Evolutionary conservation across 2,329 filamentous ascomycete genomes (phyloP), one percentile per base, ranked within the genome.

Genomic region (Penicillium aurantiogriseum): DNA sequence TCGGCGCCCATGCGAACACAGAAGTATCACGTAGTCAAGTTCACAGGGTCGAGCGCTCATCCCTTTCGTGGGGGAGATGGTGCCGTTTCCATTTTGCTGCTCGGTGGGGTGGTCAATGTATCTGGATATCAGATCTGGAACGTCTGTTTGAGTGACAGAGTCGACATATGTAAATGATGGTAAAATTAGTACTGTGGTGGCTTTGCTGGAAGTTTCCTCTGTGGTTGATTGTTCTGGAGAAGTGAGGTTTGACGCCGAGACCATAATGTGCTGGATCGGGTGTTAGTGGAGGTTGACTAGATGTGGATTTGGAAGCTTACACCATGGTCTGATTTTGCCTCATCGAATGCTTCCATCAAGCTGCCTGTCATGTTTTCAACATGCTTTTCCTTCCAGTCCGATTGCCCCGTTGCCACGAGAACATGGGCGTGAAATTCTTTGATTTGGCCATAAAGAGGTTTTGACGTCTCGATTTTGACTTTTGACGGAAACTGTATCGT

Each of bases 1-100:
- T 64, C 92, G 88, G 35, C 90, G 94, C 68, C 84, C 86, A 70
- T 97, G 92, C 31, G 90, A 94, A 79, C 92, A 97, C 65, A 97
- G 85, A 46, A 97, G 84, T 67, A 97, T 89, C 31, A 97, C 81
- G 63, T 88, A 92, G 65, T 84, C 82, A 79, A 96, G 91, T 7
- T 90, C 89, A 64, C 87, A 92, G 2, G 88, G 82, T 6, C 85
- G 83, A 10, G 84, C 76, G 17, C 74, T 66, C 36, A 74, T 62
- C 39, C 61, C 51, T 40, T 57, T 59, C n/a, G 78, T 59, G 29
- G 79, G 71, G 1, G 65, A 65, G 15, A 15, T 2, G 79, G 31
- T 29, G 4, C 10, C 33, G 11, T 45, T 83, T 63, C 84, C 90
- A 6, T 88, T 92, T 0, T n/a, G 19, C 3, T 33, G 31, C 5